Evolutionary conservation across 208 protist genomes (phyloP).

Genomic region (Leishmania guyanensis): DNA sequence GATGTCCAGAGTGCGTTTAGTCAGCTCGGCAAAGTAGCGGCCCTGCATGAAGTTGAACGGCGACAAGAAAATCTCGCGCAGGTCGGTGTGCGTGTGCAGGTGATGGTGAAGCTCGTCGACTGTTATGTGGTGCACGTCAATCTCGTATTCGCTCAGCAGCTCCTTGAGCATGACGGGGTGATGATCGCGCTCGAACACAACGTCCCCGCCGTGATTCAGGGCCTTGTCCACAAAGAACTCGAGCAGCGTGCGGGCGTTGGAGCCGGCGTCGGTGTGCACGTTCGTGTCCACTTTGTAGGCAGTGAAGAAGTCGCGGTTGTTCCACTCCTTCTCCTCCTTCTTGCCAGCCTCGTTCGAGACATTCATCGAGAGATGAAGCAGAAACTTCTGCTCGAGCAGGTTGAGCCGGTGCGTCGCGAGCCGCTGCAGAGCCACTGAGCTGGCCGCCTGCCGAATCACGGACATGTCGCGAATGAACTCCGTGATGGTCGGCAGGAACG

Average conservation of each 20-base stretch:
- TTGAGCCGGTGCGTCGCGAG: conserved; percentile 87
- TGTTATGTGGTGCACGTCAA: conserved; percentile 77
- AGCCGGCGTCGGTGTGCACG: conserved; percentile 86
- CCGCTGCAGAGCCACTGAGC: conserved; percentile 64
- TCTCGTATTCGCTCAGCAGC: conserved; percentile 74
- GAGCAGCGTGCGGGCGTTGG: conserved; percentile 84
- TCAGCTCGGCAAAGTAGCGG: conserved; percentile 93
- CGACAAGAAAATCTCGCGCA: conserved; percentile 78
- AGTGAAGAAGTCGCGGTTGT: conserved; percentile 92
- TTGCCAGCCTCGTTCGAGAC: conserved; percentile 79
- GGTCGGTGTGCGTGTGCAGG: conserved; percentile 65
- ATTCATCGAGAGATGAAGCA: conserved; percentile 94
- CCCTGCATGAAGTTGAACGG: conserved; percentile 92
- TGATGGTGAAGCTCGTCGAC: conserved; percentile 89
- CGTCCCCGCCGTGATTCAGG: conserved; percentile 85
- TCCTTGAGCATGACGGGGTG: conserved; percentile 82
- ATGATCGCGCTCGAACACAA: conserved; percentile 85
- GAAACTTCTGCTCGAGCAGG: conserved; percentile 92
- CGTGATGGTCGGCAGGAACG: conserved; percentile 66
- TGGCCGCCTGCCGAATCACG: conserved; percentile 64
- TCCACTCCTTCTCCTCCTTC: conserved; percentile 86
- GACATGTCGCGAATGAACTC: conserved; percentile 89
- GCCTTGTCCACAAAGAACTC: conserved; percentile 93
- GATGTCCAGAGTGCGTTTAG: conserved; percentile 78
- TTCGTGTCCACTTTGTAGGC: conserved; percentile 93